Conservation (phyloP, 73 alveolate genomes). For the Tetrahymena thermophila region DNA sequence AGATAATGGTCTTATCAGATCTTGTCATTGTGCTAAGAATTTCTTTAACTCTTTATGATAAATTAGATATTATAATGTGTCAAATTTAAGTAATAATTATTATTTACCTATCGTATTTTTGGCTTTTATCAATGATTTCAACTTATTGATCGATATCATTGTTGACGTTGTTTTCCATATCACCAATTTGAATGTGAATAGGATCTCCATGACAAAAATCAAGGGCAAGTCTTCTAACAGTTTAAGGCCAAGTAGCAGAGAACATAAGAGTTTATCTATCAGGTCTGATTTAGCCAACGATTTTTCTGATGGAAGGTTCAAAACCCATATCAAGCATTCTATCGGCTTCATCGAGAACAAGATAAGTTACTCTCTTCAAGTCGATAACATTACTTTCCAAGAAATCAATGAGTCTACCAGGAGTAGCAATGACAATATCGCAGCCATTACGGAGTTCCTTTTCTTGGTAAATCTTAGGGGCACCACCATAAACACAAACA, state of each 20-base stretch:
- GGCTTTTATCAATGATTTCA: conserved; percentile 8
- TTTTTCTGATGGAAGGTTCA: conserved; percentile 71
- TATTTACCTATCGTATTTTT: conserved; percentile 4
- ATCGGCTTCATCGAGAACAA: conserved; percentile 89
- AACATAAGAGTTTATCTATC: conserved; percentile 75
- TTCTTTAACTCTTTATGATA: conserved; percentile 9
- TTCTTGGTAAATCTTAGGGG: conserved; percentile 55
- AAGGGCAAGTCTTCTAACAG: conserved; percentile 61
- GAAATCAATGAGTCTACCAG: conserved; percentile 87
- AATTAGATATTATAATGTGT: neutral
- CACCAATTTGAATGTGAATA: conserved; percentile 57
- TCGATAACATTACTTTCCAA: conserved; percentile 51
- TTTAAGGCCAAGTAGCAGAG: conserved; percentile 84
- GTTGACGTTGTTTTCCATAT: conserved; percentile 54
- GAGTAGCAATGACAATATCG: conserved; percentile 76
- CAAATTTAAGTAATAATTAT: neutral
- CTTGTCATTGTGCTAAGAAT: neutral
- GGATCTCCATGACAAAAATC: conserved; percentile 64
- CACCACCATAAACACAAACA: conserved; percentile 84
- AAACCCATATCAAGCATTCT: conserved; percentile 91
- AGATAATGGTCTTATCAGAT: conserved; percentile 50
- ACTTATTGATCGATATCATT: conserved; percentile 34
- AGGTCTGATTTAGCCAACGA: conserved; percentile 40
- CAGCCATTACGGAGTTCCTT: conserved; percentile 56
- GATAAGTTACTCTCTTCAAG: conserved; percentile 53